Conservation (phyloP, 306 rosid species). For the Prosopis cineraria region DNA sequence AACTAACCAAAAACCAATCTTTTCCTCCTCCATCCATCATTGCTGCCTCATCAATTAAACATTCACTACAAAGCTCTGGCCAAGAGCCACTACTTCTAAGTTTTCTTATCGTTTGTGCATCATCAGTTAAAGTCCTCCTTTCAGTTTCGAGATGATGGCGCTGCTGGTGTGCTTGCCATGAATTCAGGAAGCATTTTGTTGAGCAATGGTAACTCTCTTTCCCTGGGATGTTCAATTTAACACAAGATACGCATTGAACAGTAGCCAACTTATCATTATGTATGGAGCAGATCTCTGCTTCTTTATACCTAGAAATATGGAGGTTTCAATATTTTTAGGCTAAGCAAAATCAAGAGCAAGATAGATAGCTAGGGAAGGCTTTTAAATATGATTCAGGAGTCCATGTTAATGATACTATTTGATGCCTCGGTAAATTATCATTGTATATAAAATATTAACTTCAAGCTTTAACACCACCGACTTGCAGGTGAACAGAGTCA, state of each 20-base stretch:
- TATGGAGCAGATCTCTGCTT: conserved; percentile 22
- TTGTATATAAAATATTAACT: background rate
- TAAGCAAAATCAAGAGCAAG: background rate
- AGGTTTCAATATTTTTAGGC: background rate
- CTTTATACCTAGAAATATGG: conserved; percentile 28
- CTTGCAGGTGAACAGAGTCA: background rate
- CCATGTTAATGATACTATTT: background rate
- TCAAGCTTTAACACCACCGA: background rate
- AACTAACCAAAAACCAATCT: conserved; percentile 25
- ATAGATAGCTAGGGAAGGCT: background rate
- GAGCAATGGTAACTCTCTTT: conserved; percentile 38
- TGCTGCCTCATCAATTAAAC: background rate
- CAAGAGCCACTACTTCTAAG: conserved; percentile 34
- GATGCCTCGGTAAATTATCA: background rate
- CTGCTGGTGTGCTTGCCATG: conserved; percentile 27
- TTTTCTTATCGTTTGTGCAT: background rate
- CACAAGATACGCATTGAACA: conserved; percentile 27
- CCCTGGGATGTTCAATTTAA: conserved; percentile 13
- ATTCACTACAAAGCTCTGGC: background rate
- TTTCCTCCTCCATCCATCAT: conserved; percentile 12
- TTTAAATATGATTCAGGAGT: background rate
- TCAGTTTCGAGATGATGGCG: conserved; percentile 12
- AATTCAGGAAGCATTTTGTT: background rate
- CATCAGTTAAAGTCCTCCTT: background rate
- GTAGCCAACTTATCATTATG: conserved; percentile 28